Evolutionary conservation across 1,284 basidiomycete genomes (phyloP).

Genomic region (Ustilago nuda): DNA sequence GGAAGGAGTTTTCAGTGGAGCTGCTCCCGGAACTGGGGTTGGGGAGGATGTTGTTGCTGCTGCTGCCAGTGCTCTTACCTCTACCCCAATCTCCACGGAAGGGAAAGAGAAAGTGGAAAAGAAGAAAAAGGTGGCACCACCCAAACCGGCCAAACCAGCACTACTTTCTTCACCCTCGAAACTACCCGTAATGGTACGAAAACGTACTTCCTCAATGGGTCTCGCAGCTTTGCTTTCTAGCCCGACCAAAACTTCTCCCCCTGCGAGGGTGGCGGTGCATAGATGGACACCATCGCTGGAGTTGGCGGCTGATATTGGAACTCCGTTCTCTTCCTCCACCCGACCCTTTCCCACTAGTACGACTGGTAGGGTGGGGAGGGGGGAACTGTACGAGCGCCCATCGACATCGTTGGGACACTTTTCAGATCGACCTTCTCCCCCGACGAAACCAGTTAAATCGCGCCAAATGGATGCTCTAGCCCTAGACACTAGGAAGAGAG

Average conservation of each 20-base stretch:
- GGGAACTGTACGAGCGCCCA: conserved; percentile 27
- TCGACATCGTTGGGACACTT: conserved; percentile 48
- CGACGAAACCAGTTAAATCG: conserved; percentile 6
- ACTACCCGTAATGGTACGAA: conserved; percentile 35
- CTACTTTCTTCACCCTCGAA: conserved; percentile 19
- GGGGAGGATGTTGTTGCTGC: conserved; percentile 20
- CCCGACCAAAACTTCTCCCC: neutral
- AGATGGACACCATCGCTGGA: conserved; percentile 16
- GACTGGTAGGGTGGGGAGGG: neutral
- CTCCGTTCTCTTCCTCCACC: no score
- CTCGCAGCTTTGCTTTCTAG: conserved; percentile 18
- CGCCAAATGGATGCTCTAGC: conserved; percentile 18
- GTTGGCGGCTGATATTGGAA: conserved; percentile 5
- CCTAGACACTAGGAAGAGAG: conserved; percentile 10
- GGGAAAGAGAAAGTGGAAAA: neutral
- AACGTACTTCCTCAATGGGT: conserved; percentile 24
- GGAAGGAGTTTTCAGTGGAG: conserved; percentile 41
- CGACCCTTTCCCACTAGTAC: no score
- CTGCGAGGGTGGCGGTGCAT: neutral
- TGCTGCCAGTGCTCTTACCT: conserved; percentile 1
- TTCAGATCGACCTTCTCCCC: neutral
- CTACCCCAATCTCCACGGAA: neutral
- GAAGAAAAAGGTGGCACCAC: conserved; percentile 5
- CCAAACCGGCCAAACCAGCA: conserved; percentile 34
- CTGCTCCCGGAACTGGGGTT: conserved; percentile 20